A percentile compares a stretch with the other conserved stretches of the same genome.
Conservation (phyloP, 108 stramenopile species). For the Bacterosira constricta region DNA sequence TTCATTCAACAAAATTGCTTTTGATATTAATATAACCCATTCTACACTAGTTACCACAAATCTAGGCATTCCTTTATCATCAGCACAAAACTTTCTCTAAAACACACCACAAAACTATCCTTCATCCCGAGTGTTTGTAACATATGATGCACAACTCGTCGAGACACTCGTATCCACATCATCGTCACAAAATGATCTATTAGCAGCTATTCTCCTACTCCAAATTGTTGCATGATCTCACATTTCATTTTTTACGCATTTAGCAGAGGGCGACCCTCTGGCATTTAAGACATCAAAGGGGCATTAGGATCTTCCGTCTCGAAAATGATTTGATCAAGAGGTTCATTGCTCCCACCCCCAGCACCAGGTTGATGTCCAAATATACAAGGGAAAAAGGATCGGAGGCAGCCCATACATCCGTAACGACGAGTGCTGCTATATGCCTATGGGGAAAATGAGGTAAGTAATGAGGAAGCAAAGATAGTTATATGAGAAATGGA, state of each 20-base stretch:
- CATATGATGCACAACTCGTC: too few relatives aligned
- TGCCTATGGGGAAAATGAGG: not conserved
- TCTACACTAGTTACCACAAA: too few relatives aligned
- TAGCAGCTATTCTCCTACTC: not conserved
- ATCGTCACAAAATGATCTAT: not conserved
- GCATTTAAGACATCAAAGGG: not conserved
- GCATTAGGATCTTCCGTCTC: conserved; percentile 23
- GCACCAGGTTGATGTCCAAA: not conserved
- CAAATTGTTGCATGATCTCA: not conserved
- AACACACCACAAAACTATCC: too few relatives aligned
- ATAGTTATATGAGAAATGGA: not conserved
- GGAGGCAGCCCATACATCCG: conserved; percentile 36
- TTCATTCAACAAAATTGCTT: too few relatives aligned
- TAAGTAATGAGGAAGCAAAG: not conserved
- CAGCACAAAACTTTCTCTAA: too few relatives aligned
- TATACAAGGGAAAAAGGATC: conserved; percentile 30
- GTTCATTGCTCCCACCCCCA: conserved; percentile 1
- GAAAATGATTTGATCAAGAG: conserved; percentile 50
- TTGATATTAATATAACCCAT: too few relatives aligned
- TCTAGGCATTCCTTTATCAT: too few relatives aligned
- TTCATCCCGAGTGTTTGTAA: too few relatives aligned
- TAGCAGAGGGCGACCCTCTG: not conserved
- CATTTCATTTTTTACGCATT: not conserved
- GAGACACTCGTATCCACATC: not conserved
- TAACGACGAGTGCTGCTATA: conserved; percentile 39